Conservation (phyloP, 1,284 basidiomycete species). For the Neotropicomus parvogracilis region DNA sequence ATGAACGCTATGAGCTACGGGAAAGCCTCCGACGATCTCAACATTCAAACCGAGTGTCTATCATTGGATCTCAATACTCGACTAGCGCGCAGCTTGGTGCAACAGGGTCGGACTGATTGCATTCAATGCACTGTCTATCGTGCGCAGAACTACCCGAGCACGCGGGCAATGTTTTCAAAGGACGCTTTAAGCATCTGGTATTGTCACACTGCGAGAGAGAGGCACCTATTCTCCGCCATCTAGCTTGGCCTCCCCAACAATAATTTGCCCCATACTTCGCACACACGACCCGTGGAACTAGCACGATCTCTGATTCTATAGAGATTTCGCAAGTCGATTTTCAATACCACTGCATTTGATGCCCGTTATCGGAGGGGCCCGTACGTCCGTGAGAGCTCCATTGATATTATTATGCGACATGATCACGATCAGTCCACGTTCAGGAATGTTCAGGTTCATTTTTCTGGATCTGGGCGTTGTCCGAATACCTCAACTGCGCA, state of each 20-base stretch:
- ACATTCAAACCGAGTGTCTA: constrained; percentile 5
- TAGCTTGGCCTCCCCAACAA: constrained; percentile 3
- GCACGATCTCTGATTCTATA: constrained; percentile 22
- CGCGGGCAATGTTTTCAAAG: constrained; percentile 2
- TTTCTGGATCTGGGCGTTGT: constrained; percentile 23
- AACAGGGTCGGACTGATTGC: constrained; percentile 20
- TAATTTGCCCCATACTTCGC: constrained; percentile 6
- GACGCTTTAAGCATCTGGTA: neutral
- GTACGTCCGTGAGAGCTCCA: constrained; percentile 30
- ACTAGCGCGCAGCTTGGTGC: constrained; percentile 5
- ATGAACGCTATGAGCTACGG: constrained; percentile 9
- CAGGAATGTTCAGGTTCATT: constrained; percentile 23
- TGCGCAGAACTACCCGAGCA: constrained; percentile 1
- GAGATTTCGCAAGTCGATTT: constrained; percentile 26
- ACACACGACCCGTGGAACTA: constrained; percentile 21
- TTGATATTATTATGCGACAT: constrained; percentile 25
- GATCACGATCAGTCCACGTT: constrained; percentile 26
- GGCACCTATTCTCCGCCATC: constrained; percentile 4
- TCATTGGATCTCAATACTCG: constrained; percentile 11
- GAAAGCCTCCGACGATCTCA: constrained; percentile 15
- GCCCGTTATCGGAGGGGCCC: constrained; percentile 22
- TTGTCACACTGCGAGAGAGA: neutral
- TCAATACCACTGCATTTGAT: constrained; percentile 22
- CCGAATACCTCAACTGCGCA: constrained; percentile 18
- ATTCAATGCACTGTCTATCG: constrained; percentile 10